A percentile compares a stretch with the other conserved stretches of the same genome.
Conservation (phyloP, 306 rosid species). For the Morella rubra region DNA sequence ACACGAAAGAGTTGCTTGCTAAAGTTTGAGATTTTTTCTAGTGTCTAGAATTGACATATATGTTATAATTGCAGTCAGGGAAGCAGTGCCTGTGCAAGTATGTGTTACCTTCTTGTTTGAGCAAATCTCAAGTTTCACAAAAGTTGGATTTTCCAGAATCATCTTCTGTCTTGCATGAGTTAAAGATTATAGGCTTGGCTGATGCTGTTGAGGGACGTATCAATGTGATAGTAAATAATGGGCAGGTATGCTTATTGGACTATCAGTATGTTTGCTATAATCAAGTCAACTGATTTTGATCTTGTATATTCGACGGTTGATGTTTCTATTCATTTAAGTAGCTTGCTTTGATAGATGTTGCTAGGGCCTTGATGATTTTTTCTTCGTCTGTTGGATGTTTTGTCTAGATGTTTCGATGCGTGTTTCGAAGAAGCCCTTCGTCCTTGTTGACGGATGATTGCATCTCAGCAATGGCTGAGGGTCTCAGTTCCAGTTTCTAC, state of each 20-base stretch:
- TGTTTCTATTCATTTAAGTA: not conserved
- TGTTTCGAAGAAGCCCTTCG: constrained; percentile 68
- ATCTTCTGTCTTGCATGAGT: constrained; percentile 50
- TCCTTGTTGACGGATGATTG: constrained; percentile 83
- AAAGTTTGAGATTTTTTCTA: constrained; percentile 23
- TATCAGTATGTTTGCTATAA: not conserved
- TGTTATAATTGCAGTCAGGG: constrained; percentile 69
- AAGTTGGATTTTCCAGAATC: constrained; percentile 61
- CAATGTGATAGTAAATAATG: constrained; percentile 68
- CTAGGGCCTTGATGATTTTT: constrained; percentile 12
- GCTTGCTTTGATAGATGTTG: constrained; percentile 9
- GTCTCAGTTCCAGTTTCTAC: constrained; percentile 66
- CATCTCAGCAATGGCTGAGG: constrained; percentile 86
- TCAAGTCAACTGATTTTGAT: not conserved
- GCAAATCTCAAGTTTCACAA: constrained; percentile 49
- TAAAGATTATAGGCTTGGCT: constrained; percentile 71
- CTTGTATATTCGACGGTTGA: not conserved
- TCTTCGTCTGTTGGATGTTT: constrained; percentile 15
- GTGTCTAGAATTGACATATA: constrained; percentile 13
- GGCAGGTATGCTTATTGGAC: constrained; percentile 56
- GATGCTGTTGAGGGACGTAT: constrained; percentile 93
- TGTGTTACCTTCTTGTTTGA: constrained; percentile 64
- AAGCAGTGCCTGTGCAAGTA: constrained; percentile 89
- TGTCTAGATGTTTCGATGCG: constrained; percentile 81
- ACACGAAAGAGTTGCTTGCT: constrained; percentile 19